These are phyloP conservation scores for Inosperma sp. DNA, from an alignment of 768 basidiomycete genomes.

Conservation along the genomic window DNA sequence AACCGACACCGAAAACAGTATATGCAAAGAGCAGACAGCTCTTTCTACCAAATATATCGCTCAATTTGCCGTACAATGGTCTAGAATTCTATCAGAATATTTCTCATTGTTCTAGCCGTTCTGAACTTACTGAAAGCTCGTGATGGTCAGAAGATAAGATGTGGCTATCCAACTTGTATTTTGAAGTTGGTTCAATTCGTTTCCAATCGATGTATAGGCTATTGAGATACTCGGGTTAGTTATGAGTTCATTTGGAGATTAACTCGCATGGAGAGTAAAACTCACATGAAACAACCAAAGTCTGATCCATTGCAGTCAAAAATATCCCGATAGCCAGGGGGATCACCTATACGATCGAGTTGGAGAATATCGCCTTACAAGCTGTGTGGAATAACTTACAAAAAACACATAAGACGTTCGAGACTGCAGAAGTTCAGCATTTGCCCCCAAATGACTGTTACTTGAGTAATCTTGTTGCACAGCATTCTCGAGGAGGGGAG, in stretches of 20 bases:
- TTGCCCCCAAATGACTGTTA: constrained; percentile 9
- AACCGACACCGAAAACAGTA: constrained; percentile 49
- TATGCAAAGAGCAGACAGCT: constrained; percentile 54
- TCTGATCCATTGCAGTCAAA: constrained; percentile 46
- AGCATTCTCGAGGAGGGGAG: constrained; percentile 27
- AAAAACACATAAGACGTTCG: constrained; percentile 21
- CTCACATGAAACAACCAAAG: constrained; percentile 45
- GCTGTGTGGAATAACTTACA: constrained; percentile 11
- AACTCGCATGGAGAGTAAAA: too few relatives aligned
- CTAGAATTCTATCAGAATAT: constrained; percentile 28
- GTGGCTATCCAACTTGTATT: constrained; percentile 67
- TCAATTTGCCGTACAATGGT: constrained; percentile 59
- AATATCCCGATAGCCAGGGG: constrained; percentile 48
- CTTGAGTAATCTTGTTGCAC: constrained; percentile 10
- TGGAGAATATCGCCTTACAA: neutral
- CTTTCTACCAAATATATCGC: constrained; percentile 64
- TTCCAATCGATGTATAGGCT: constrained; percentile 54
- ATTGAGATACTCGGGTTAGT: neutral
- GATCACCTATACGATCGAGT: constrained; percentile 29
- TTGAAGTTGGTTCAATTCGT: constrained; percentile 56
- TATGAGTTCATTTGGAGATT: neutral
- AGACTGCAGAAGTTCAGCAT: constrained; percentile 5
- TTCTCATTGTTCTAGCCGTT: too few relatives aligned
- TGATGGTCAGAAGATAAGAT: constrained; percentile 55
- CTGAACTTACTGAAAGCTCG: constrained; percentile 59